These are phyloP conservation scores for Syncephalastrum racemosum DNA, from an alignment of 371 early-diverging fungal genomes.

Conservation along the genomic window DNA sequence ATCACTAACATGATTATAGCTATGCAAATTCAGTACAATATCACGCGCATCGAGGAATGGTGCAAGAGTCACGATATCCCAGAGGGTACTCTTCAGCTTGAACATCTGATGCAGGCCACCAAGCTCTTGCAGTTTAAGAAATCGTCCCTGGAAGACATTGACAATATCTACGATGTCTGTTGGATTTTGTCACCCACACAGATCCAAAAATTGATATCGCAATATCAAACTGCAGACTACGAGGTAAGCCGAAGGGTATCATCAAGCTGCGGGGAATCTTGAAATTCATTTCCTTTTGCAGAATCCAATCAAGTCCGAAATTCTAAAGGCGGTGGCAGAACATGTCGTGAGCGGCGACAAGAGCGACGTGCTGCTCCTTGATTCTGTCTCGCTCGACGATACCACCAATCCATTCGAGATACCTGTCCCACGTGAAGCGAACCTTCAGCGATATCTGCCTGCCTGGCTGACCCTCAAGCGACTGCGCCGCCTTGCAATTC, in stretches of 20 bases:
- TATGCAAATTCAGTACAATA: slow-evolving; percentile 98
- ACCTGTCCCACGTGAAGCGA: slow-evolving; percentile 55
- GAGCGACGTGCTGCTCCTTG: slow-evolving; percentile 84
- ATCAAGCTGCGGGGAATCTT: background rate
- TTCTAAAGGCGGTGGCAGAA: slow-evolving; percentile 86
- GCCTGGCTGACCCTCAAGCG: slow-evolving; percentile 50
- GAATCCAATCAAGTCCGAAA: slow-evolving; percentile 85
- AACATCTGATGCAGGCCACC: slow-evolving; percentile 91
- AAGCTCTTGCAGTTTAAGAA: slow-evolving; percentile 95
- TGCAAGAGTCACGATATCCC: slow-evolving; percentile 90
- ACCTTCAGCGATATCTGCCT: slow-evolving; percentile 58
- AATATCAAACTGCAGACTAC: slow-evolving; percentile 77
- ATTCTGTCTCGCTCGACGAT: slow-evolving; percentile 78
- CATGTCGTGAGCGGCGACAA: slow-evolving; percentile 88
- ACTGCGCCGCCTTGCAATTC: slow-evolving; percentile 28
- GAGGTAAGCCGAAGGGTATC: slow-evolving; percentile 42
- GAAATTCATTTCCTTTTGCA: slow-evolving; percentile 12
- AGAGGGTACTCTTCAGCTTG: slow-evolving; percentile 90
- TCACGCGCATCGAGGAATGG: slow-evolving; percentile 96
- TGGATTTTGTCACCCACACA: slow-evolving; percentile 93
- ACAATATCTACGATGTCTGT: slow-evolving; percentile 94
- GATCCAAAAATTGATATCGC: slow-evolving; percentile 91
- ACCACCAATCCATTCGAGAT: slow-evolving; percentile 63
- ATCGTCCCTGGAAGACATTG: slow-evolving; percentile 81
- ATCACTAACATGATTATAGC: slow-evolving; percentile 21